phyloP scores from a whole-genome alignment of 352 stramenopile genomes.

The Pythium insidiosum region DNA sequence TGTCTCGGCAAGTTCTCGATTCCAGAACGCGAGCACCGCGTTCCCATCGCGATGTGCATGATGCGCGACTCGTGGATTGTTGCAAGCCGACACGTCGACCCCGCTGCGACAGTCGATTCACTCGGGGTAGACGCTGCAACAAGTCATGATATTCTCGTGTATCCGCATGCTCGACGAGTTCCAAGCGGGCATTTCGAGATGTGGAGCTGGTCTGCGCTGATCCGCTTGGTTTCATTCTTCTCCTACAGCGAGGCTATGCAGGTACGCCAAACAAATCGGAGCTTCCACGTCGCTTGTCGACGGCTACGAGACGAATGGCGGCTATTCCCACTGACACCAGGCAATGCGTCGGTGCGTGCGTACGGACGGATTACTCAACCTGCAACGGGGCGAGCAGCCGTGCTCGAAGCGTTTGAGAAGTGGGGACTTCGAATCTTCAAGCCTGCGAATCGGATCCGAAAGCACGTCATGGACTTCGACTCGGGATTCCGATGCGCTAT shows the following conservation, averaged over 20 bases:
- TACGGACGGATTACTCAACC: slow-evolving; percentile 25
- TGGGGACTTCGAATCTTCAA: slow-evolving; percentile 48
- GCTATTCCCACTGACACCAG: slow-evolving; percentile 29
- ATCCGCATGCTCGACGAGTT: slow-evolving; percentile 18
- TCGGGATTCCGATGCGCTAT: slow-evolving; percentile 40
- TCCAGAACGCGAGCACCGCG: slow-evolving; percentile 12
- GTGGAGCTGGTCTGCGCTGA: slow-evolving; percentile 14
- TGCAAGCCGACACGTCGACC: background rate
- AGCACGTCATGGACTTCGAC: slow-evolving; percentile 52
- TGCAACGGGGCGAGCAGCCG: slow-evolving; percentile 33
- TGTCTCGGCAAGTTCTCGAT: slow-evolving; percentile 27
- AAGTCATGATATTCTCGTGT: slow-evolving; percentile 14
- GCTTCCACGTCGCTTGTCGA: slow-evolving; percentile 29
- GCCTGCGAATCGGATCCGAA: slow-evolving; percentile 24
- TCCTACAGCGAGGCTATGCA: slow-evolving; percentile 39
- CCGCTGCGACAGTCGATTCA: background rate
- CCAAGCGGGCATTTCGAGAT: slow-evolving; percentile 18
- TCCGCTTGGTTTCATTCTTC: slow-evolving; percentile 26
- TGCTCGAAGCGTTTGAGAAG: slow-evolving; percentile 45
- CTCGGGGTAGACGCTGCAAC: too few relatives aligned
- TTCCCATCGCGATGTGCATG: slow-evolving; percentile 12
- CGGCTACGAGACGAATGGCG: slow-evolving; percentile 41
- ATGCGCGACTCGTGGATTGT: slow-evolving; percentile 10
- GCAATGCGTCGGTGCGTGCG: slow-evolving; percentile 17
- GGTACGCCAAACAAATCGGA: slow-evolving; percentile 27